phyloP scores from a whole-genome alignment of 768 basidiomycete species.

The Udeniomyces megalosporus region DNA sequence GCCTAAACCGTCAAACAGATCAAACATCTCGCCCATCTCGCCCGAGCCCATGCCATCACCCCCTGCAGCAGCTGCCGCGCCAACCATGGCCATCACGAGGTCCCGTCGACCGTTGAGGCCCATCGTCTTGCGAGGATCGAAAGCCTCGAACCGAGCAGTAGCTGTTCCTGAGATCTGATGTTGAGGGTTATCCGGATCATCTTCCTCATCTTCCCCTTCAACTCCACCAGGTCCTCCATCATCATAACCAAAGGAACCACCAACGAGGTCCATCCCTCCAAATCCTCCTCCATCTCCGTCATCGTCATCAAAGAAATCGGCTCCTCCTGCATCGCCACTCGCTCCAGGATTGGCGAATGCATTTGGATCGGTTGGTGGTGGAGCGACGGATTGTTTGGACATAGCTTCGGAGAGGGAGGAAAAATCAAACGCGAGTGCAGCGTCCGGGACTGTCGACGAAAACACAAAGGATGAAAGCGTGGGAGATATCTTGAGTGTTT shows the following conservation, averaged over 20 bases:
- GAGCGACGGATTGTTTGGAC: conserved; percentile 18
- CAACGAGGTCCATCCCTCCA: too few species aligned
- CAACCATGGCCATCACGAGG: conserved; percentile 70
- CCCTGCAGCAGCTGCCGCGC: conserved; percentile 30
- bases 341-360: conserved; percentile 14
- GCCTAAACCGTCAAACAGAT: conserved; percentile 69
- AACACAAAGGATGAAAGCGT: conserved; percentile 72
- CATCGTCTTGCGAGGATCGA: conserved; percentile 45
- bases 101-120: conserved; percentile 37
- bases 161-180: conserved; percentile 7
- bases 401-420: conserved; percentile 23
- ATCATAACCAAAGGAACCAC: conserved; percentile 23
- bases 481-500: conserved; percentile 46
- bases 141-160: conserved; percentile 44
- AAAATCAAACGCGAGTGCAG: conserved; percentile 36
- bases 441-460: conserved; percentile 37
- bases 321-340: conserved; percentile 13
- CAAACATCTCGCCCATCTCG: conserved; percentile 39
- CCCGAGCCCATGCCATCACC: conserved; percentile 31
- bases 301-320: conserved; percentile 29
- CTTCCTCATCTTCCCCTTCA: neutral
- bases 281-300: conserved; percentile 18
- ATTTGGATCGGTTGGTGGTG: conserved; percentile 16
- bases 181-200: too few species aligned
- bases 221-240: conserved; percentile 33